A percentile compares a stretch with the other conserved stretches of the same genome.
These are phyloP conservation scores for Nicotiana rustica DNA, from an alignment of 305 asterid species.

Conservation along the genomic window DNA sequence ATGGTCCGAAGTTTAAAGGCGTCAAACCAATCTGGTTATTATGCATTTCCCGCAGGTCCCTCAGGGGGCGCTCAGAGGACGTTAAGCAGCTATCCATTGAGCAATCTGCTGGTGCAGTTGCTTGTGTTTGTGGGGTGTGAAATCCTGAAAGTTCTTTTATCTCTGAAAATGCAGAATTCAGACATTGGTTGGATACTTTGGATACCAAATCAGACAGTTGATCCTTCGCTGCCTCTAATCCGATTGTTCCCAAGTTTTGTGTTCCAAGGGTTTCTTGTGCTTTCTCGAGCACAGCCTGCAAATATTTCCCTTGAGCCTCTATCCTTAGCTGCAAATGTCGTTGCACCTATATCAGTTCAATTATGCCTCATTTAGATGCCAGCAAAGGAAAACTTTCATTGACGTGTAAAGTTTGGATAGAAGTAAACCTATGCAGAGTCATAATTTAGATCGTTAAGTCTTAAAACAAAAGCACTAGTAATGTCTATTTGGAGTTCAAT, in stretches of 20 bases:
- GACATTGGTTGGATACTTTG: constrained; percentile 82
- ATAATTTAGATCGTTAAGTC: not conserved
- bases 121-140: constrained; percentile 58
- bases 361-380: constrained; percentile 36
- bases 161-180: constrained; percentile 71
- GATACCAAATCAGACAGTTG: constrained; percentile 81
- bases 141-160: constrained; percentile 62
- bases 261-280: constrained; percentile 94
- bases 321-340: constrained; percentile 88
- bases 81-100: constrained; percentile 86
- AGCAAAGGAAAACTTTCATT: constrained; percentile 8
- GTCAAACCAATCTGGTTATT: constrained; percentile 51
- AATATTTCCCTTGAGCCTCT: constrained; percentile 95
- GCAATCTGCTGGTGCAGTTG: constrained; percentile 64
- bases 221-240: constrained; percentile 82
- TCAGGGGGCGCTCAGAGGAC: constrained; percentile 63
- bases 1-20: constrained; percentile 48
- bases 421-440: not conserved
- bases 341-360: constrained; percentile 71
- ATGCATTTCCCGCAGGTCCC: constrained; percentile 61
- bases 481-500: not conserved
- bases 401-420: not conserved
- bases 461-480: not conserved
- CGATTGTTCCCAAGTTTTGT: constrained; percentile 70
- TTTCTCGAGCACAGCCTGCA: constrained; percentile 88